Conservation (phyloP, 768 basidiomycete genomes). For the Mycena albidolilacea region DNA sequence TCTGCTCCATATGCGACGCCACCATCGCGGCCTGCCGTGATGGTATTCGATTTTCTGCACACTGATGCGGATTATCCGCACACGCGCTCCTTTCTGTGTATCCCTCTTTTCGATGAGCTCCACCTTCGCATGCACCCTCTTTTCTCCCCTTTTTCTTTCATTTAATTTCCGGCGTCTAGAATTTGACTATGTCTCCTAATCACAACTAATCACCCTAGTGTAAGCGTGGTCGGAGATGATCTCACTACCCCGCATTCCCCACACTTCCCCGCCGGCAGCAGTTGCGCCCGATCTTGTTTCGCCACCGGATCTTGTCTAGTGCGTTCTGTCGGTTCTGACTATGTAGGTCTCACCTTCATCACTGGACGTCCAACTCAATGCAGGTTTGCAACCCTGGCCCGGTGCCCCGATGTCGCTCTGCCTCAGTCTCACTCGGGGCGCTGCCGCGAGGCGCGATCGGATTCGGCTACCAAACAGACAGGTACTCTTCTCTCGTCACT, state of each 20-base stretch:
- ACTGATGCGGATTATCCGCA: neutral
- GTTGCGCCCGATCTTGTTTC: neutral
- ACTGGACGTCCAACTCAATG: neutral
- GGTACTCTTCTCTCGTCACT: neutral
- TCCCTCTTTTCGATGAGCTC: neutral
- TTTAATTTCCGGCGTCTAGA: neutral
- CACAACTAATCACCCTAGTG: neutral
- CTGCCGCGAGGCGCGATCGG: constrained; percentile 2
- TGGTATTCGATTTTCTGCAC: constrained; percentile 8
- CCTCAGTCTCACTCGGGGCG: neutral
- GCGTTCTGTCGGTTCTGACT: neutral
- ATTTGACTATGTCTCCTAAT: neutral
- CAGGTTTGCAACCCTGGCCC: neutral
- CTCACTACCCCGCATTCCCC: constrained; percentile 26
- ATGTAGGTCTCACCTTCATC: neutral
- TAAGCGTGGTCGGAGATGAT: neutral
- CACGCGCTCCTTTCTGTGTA: no score
- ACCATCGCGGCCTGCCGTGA: neutral
- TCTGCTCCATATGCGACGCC: constrained; percentile 19
- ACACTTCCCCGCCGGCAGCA: constrained; percentile 23
- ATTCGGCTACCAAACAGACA: constrained; percentile 2
- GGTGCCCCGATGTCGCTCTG: neutral
- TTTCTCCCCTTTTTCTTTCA: neutral
- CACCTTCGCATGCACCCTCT: neutral
- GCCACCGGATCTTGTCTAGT: neutral